A percentile compares a stretch with the other conserved stretches of the same genome.
Evolutionary conservation across 2,329 filamentous ascomycete genomes (phyloP).

Genomic region (Huntiella abstrusa): DNA sequence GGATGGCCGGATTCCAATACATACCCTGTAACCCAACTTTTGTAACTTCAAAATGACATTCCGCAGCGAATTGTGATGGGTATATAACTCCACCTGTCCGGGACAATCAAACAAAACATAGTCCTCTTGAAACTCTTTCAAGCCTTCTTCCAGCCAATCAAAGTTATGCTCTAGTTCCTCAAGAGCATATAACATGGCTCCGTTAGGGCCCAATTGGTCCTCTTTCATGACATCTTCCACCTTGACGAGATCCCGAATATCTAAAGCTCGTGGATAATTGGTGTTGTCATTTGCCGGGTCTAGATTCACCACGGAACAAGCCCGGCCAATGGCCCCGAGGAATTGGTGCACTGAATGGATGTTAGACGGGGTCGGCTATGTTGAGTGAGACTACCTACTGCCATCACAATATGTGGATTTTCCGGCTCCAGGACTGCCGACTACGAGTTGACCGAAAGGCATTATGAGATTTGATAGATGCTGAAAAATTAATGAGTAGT

Average conservation of each 20-base stretch:
- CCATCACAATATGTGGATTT: slow-evolving; percentile 99
- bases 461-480: slow-evolving; percentile 19
- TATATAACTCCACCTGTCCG: slow-evolving; percentile 92
- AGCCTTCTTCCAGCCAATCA: slow-evolving; percentile 70
- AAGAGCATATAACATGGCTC: slow-evolving; percentile 77
- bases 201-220: slow-evolving; percentile 79
- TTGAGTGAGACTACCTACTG: slow-evolving; percentile 31
- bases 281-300: slow-evolving; percentile 93
- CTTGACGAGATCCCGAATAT: slow-evolving; percentile 75
- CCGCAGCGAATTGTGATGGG: slow-evolving; percentile 77
- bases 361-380: not conserved
- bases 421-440: slow-evolving; percentile 85
- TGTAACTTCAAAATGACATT: slow-evolving; percentile 84
- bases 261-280: slow-evolving; percentile 72
- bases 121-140: slow-evolving; percentile 69
- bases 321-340: slow-evolving; percentile 82
- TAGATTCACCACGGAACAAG: slow-evolving; percentile 88
- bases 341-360: slow-evolving; percentile 66
- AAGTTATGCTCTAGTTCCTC: slow-evolving; percentile 90
- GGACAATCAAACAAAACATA: slow-evolving; percentile 94
- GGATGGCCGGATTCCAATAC: slow-evolving; percentile 16
- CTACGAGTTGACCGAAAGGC: slow-evolving; percentile 58
- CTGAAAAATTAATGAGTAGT: too few relatives aligned
- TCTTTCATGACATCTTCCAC: slow-evolving; percentile 90
- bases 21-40: slow-evolving; percentile 78